phyloP scores from a whole-genome alignment of 495 filamentous ascomycete genomes.

The Melanomma pulvis-pyrius region DNA sequence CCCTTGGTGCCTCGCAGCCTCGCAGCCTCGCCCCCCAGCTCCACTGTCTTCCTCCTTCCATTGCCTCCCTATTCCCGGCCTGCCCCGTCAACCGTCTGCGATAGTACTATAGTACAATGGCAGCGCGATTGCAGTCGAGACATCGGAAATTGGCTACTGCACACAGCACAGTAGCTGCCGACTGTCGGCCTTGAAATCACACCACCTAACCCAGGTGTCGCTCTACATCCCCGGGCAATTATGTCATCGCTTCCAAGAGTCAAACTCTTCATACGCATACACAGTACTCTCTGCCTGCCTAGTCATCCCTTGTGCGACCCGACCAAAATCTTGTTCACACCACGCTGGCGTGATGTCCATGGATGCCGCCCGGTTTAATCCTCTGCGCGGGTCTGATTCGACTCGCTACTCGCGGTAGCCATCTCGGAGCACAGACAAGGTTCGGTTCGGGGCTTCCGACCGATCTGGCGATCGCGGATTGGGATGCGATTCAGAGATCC shows the following conservation, averaged over 20 bases:
- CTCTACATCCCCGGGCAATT: not conserved
- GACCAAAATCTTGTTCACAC: not conserved
- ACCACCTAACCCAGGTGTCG: conserved; percentile 1
- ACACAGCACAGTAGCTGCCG: not conserved
- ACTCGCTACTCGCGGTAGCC: not conserved
- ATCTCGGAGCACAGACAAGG: not conserved
- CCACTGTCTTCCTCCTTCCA: not conserved
- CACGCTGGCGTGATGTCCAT: not conserved
- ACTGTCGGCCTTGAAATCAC: not conserved
- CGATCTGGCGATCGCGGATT: not conserved
- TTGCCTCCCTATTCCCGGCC: not conserved
- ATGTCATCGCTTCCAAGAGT: not conserved
- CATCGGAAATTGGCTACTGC: not conserved
- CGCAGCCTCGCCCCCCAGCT: not conserved
- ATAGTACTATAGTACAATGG: too few species aligned
- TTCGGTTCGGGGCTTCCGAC: not conserved
- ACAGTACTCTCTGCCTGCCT: too few species aligned
- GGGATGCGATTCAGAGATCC: not conserved
- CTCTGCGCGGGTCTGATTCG: too few species aligned
- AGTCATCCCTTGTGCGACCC: not conserved
- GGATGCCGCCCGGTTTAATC: too few species aligned
- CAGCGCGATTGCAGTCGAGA: too few species aligned
- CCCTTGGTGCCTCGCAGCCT: too few species aligned
- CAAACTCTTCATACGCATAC: too few species aligned
- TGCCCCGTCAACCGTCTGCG: not conserved